These are phyloP conservation scores for Quercus dentata DNA, from an alignment of 306 rosid species.

Conservation along the genomic window DNA sequence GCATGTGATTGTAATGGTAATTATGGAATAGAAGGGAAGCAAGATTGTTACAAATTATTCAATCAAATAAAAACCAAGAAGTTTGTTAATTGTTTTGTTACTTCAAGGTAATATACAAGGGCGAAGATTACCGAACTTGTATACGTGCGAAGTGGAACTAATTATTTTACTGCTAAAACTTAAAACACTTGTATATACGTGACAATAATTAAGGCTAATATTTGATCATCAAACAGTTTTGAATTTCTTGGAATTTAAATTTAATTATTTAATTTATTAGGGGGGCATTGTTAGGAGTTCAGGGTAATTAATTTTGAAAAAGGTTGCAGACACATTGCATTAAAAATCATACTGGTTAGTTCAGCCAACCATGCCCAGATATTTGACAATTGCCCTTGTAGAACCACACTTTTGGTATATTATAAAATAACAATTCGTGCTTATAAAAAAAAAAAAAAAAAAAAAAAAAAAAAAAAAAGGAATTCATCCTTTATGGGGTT, in stretches of 20 bases:
- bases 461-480: no score
- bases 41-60: background rate
- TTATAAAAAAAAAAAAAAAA: no score
- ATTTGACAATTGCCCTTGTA: background rate
- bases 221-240: background rate
- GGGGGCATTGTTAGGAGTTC: background rate
- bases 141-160: background rate
- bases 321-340: background rate
- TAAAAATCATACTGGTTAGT: background rate
- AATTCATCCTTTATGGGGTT: background rate
- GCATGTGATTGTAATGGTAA: background rate
- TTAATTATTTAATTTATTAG: background rate
- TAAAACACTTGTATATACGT: background rate
- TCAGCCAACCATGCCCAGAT: background rate
- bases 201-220: background rate
- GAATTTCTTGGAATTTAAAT: background rate
- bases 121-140: background rate
- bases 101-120: background rate
- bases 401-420: background rate
- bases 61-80: background rate
- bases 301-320: background rate
- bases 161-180: background rate
- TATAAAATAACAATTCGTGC: background rate
- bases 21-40: background rate
- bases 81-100: background rate